Conservation (phyloP, 2,329 filamentous ascomycete genomes). For the Amphichorda felina region DNA sequence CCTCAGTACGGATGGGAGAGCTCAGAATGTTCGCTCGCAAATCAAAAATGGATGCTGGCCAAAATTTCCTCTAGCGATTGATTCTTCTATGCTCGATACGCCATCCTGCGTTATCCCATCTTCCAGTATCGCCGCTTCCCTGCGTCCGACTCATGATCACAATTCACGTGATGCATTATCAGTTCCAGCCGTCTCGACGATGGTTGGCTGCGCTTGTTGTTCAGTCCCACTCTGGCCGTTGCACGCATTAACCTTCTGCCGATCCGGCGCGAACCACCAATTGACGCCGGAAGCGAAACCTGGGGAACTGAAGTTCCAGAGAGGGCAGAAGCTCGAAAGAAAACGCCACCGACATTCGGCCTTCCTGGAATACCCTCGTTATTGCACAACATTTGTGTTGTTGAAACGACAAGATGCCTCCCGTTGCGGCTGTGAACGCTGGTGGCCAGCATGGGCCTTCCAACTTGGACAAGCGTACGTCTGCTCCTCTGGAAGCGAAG, state of each 20-base stretch:
- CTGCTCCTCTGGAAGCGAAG: background rate
- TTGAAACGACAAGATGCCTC: conserved; percentile 21
- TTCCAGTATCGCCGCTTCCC: too few species aligned
- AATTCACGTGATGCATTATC: conserved; percentile 21
- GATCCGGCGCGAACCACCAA: background rate
- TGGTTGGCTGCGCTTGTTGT: too few species aligned
- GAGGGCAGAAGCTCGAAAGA: too few species aligned
- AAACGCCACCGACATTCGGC: too few species aligned
- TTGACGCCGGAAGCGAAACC: background rate
- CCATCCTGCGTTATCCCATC: too few species aligned
- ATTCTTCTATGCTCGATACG: too few species aligned
- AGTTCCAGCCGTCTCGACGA: too few species aligned
- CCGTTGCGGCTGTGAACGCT: conserved; percentile 24
- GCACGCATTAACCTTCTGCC: conserved; percentile 1
- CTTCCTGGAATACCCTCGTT: too few species aligned
- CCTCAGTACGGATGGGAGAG: background rate
- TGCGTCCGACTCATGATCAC: conserved; percentile 15
- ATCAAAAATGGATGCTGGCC: too few species aligned
- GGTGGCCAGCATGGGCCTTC: conserved; percentile 35
- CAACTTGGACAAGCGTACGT: conserved; percentile 41
- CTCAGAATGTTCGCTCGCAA: background rate
- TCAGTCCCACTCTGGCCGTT: background rate
- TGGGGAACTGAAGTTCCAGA: background rate
- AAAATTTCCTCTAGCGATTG: too few species aligned
- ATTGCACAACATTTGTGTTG: too few species aligned